Percentiles rank a stretch among this genome's conserved stretches.
phyloP scores from a whole-genome alignment of 2,329 filamentous ascomycete species.

The Lasiodiplodia sp. region DNA sequence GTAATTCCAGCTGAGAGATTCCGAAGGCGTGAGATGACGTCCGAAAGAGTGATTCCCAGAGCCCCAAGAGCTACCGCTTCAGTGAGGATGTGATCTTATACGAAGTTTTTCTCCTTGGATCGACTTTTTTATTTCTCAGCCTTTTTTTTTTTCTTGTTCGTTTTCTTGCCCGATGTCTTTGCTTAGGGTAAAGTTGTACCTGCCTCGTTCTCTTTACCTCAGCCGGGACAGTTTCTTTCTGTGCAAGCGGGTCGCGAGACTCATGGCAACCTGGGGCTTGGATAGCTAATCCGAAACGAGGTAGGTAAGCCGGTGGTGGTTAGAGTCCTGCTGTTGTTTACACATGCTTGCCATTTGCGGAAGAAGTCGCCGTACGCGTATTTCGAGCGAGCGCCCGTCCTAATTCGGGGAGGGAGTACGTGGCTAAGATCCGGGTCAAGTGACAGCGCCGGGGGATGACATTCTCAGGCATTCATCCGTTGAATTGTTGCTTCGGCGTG shows the following conservation, averaged over 20 bases:
- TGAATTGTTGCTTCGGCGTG: background rate
- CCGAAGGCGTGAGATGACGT: too few relatives aligned
- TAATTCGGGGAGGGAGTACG: background rate
- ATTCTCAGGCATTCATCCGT: background rate
- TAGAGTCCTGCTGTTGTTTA: slow-evolving; percentile 1
- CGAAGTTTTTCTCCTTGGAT: background rate
- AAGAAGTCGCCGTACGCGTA: background rate
- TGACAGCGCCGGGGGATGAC: background rate
- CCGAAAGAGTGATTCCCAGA: too few relatives aligned
- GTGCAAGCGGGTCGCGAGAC: background rate
- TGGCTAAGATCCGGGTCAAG: background rate
- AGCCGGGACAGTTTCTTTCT: background rate
- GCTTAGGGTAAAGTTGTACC: background rate
- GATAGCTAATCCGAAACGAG: background rate
- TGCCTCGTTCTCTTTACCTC: background rate
- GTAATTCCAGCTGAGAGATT: too few relatives aligned
- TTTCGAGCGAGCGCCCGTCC: background rate
- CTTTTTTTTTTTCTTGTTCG: too few relatives aligned
- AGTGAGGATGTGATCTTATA: too few relatives aligned
- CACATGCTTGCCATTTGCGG: background rate
- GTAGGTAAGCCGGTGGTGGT: background rate
- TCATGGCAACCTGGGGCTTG: background rate
- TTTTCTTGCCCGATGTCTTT: background rate
- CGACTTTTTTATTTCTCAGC: background rate
- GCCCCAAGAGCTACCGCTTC: too few relatives aligned